Percentiles rank a stretch among this genome's conserved stretches.
These are phyloP conservation scores for Warburgia ugandensis DNA, from an alignment of 164 flowering plant species.

Conservation along the genomic window DNA sequence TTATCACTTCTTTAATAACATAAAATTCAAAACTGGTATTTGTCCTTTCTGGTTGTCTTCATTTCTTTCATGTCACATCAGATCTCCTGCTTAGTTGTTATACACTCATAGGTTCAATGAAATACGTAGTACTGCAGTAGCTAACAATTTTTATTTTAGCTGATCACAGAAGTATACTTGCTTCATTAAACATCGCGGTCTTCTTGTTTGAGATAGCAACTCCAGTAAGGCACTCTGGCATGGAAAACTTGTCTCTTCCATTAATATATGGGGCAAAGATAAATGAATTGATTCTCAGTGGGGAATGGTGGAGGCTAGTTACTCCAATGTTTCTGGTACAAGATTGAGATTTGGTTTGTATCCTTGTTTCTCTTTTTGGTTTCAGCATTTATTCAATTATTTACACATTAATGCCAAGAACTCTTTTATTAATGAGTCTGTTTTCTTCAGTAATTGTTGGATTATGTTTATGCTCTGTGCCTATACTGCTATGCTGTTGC, in stretches of 20 bases:
- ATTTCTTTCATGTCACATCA: too few relatives aligned
- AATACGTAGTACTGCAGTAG: background rate
- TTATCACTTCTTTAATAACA: too few relatives aligned
- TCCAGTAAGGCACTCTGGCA: conserved; percentile 42
- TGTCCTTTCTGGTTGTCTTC: too few relatives aligned
- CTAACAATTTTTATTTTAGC: conserved; percentile 1
- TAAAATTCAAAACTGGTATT: too few relatives aligned
- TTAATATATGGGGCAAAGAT: conserved; percentile 67
- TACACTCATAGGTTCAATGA: background rate
- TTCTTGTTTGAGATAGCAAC: conserved; percentile 64
- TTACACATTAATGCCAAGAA: background rate
- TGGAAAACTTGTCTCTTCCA: conserved; percentile 51
- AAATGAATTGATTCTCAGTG: conserved; percentile 55
- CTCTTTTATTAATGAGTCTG: background rate
- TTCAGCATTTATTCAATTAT: conserved; percentile 1
- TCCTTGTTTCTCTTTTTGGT: conserved; percentile 24
- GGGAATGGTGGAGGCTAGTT: conserved; percentile 88
- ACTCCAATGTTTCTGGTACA: conserved; percentile 96
- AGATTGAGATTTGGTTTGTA: conserved; percentile 47
- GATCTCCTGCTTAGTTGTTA: background rate
- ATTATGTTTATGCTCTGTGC: too few relatives aligned
- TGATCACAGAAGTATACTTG: conserved; percentile 47
- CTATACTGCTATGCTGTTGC: too few relatives aligned
- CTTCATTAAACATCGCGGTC: conserved; percentile 57
- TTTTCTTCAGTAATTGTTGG: too few relatives aligned